Conservation (phyloP, 176 grass and related monocot species). For the Oryza brachyantha region DNA sequence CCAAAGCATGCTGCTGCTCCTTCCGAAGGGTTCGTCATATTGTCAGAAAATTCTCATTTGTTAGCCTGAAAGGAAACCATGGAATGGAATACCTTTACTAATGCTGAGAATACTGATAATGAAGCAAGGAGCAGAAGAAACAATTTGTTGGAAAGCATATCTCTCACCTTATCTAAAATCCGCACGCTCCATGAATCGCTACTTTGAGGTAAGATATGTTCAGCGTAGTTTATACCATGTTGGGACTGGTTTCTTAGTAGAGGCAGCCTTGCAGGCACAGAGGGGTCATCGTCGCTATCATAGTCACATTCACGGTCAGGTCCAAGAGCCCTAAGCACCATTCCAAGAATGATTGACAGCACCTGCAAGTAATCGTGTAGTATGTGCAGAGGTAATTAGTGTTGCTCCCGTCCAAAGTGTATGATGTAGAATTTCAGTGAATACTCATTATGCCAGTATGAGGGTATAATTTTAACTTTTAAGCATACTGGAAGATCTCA, state of each 20-base stretch:
- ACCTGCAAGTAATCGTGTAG: constrained; percentile 40
- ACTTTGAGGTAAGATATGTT: constrained; percentile 49
- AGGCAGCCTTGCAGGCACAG: constrained; percentile 66
- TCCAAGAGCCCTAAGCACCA: constrained; percentile 70
- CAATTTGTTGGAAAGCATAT: neutral
- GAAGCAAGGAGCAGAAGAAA: neutral
- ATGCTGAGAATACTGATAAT: neutral
- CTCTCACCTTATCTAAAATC: constrained; percentile 62
- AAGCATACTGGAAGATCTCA: neutral
- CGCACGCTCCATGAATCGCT: constrained; percentile 68
- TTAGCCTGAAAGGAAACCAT: constrained; percentile 48
- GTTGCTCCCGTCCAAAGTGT: neutral
- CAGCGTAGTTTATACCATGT: constrained; percentile 19
- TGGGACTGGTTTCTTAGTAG: constrained; percentile 69
- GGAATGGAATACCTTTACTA: constrained; percentile 1
- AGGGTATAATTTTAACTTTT: neutral
- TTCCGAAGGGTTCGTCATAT: constrained; percentile 13
- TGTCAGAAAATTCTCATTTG: constrained; percentile 27
- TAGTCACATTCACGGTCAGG: constrained; percentile 66
- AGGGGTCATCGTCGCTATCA: constrained; percentile 72
- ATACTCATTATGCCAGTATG: neutral
- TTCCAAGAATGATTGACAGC: constrained; percentile 61
- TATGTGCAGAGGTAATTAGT: neutral
- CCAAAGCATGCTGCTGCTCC: neutral
- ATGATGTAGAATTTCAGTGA: neutral